A percentile compares a stretch with the other conserved stretches of the same genome.
Conservation (phyloP, 164 flowering plant genomes). For the Aristolochia contorta region DNA sequence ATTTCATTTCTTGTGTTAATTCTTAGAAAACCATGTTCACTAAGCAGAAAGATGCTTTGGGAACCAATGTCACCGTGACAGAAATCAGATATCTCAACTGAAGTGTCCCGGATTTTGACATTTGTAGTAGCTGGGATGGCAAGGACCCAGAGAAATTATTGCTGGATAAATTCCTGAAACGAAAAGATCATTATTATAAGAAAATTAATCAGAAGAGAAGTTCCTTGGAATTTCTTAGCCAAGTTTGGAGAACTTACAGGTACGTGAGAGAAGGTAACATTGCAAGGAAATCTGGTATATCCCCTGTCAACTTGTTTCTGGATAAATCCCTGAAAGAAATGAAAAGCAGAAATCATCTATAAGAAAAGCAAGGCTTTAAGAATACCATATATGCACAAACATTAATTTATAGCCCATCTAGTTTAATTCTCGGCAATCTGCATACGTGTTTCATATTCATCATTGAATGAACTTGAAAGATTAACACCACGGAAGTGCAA, state of each 20-base stretch:
- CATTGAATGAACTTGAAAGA: neutral
- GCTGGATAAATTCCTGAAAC: conserved; percentile 2
- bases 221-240: no score
- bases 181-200: no score
- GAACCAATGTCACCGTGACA: no score
- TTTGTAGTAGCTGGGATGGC: neutral
- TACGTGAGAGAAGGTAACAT: neutral
- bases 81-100: neutral
- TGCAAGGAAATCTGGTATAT: neutral
- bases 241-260: neutral
- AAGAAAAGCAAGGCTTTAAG: no score
- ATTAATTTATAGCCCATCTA: no score
- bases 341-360: no score
- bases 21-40: no score
- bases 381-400: no score
- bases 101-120: neutral
- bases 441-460: neutral
- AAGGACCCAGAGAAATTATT: neutral
- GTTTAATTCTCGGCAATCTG: neutral
- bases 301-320: conserved; percentile 1
- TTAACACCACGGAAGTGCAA: neutral
- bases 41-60: no score
- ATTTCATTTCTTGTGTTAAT: no score
- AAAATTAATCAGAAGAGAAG: neutral
- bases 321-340: conserved; percentile 4